Evolutionary conservation across 1,284 basidiomycete genomes (phyloP), one percentile per base, ranked within the genome.

Genomic region (Paramarasmius palmivorus): DNA sequence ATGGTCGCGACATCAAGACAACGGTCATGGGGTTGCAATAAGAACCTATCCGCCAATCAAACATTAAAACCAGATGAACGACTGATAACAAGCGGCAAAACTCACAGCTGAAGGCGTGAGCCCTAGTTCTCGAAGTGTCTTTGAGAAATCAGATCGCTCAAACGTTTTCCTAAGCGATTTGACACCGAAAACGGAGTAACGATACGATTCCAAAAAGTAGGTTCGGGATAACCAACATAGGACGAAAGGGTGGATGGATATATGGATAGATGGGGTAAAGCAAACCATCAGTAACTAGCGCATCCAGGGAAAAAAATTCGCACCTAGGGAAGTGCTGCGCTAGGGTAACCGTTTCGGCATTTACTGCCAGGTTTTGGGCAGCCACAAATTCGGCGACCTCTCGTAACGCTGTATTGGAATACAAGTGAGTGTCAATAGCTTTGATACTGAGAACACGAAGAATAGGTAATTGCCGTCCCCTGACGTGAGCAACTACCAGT

Each of bases 361-460:
- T 81, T 37, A 92, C 82, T 2, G 72, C 67, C 25, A 89, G 68
- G 37, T 79, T 81, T 70, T 96, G 91, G 1, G 78, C 81, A 8
- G 90, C 92, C 32, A 96, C 71, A 67, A 79, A 95, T 68, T 94
- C 92, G n/a, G 91, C 92, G 0, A 95, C 91, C 60, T 90, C 88
- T 5, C 82, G 77, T 45, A 97, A 73, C 2, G 90, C 91, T 93
- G 59, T 25, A 42, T 38, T 17, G 26, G 19, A 10, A 8, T 15
- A 46, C 32, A 23, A 46, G 44, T 17, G n/a, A n/a, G 19, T 6
- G 9, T 22, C 20, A 25, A 32, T 26, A 44, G 41, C n/a, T n/a
- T 39, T 39, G 29, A 12, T 32, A 6, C 29, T 32, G 6, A 6
- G 29, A 32, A 6, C 12, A 32, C 29, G 29, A n/a, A n/a, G n/a